A percentile compares a stretch with the other conserved stretches of the same genome.
Evolutionary conservation across 2,329 filamentous ascomycete genomes (phyloP).

Genomic region (Fusarium clavum): DNA sequence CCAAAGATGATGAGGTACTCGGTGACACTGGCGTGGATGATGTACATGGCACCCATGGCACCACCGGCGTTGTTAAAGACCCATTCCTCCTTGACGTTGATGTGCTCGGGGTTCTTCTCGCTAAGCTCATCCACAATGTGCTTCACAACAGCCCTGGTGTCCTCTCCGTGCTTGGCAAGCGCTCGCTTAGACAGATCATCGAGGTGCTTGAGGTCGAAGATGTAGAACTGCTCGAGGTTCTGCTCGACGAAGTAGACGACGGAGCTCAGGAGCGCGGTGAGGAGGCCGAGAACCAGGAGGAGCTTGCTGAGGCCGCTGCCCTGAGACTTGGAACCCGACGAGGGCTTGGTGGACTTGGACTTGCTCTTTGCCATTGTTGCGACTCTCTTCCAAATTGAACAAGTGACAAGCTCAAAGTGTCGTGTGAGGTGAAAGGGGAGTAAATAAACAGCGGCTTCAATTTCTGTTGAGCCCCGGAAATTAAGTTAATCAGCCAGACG

Average conservation of each 20-base stretch:
- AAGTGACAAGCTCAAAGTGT: constrained; percentile 1
- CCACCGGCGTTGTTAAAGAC: constrained; percentile 93
- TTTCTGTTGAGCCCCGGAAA: constrained; percentile 37
- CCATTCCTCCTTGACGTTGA: constrained; percentile 84
- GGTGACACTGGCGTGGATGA: constrained; percentile 89
- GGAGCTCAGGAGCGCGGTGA: constrained; percentile 66
- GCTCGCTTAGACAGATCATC: constrained; percentile 75
- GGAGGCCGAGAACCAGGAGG: constrained; percentile 63
- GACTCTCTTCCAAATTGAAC: constrained; percentile 4
- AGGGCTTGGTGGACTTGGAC: constrained; percentile 35
- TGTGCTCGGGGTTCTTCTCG: constrained; percentile 60
- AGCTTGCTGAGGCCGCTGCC: constrained; percentile 51
- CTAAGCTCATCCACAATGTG: constrained; percentile 77
- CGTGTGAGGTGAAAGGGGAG: constrained; percentile 8
- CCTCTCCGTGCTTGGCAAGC: constrained; percentile 76
- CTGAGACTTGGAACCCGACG: constrained; percentile 34
- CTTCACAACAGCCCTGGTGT: constrained; percentile 75
- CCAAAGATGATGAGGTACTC: constrained; percentile 92
- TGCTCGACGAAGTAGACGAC: constrained; percentile 68
- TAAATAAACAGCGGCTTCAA: constrained; percentile 2
- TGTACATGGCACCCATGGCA: constrained; percentile 92
- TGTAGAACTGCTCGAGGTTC: constrained; percentile 75
- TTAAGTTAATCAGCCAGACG: constrained; percentile 28
- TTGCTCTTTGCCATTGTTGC: constrained; percentile 34
- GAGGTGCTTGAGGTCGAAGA: constrained; percentile 77